phyloP scores from a whole-genome alignment of 129 eudicot species.

The Apium graveolens region DNA sequence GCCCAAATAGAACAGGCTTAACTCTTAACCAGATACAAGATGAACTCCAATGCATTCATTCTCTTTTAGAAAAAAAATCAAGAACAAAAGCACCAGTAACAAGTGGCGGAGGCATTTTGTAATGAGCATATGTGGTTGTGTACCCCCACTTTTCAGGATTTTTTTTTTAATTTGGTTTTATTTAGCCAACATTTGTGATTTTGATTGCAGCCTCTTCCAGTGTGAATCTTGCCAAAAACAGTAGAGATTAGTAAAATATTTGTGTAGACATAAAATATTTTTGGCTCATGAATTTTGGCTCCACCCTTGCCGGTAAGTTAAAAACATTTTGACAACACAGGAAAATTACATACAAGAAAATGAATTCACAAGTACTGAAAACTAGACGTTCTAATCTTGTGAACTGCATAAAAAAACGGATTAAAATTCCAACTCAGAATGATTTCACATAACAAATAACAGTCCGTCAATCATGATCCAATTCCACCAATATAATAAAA shows the following conservation, averaged over 20 bases:
- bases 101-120: no score
- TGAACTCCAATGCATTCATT: neutral
- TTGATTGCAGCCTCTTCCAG: no score
- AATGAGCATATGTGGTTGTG: no score
- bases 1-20: neutral
- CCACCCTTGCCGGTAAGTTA: neutral
- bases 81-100: neutral
- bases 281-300: no score
- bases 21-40: neutral
- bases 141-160: no score
- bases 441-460: neutral
- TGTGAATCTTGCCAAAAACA: no score
- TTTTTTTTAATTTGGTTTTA: no score
- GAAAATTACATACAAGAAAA: no score
- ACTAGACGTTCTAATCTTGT: neutral
- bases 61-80: neutral
- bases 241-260: no score
- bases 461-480: neutral
- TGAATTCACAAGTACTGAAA: neutral
- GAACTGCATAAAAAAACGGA: neutral
- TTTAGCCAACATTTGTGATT: no score
- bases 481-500: neutral
- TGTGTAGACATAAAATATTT: no score
- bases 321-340: neutral
- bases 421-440: neutral